phyloP scores from a whole-genome alignment of 768 basidiomycete species.

The Tephrocybe sp. region DNA sequence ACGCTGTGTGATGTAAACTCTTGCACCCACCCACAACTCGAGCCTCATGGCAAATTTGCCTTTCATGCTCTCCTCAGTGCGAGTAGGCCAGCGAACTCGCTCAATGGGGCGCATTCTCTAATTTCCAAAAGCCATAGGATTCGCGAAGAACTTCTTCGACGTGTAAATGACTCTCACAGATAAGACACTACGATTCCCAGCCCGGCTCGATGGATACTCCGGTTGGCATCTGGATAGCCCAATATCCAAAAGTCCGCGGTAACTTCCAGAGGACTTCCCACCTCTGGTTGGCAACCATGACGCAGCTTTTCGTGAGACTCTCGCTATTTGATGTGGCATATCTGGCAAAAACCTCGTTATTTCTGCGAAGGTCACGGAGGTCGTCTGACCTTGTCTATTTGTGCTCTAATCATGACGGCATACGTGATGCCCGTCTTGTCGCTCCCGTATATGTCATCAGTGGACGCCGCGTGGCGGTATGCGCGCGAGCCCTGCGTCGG shows the following conservation, averaged over 20 bases:
- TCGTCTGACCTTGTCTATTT: slow-evolving; percentile 6
- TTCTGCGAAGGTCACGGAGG: slow-evolving; percentile 14
- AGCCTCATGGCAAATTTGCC: slow-evolving; percentile 4
- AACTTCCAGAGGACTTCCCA: slow-evolving; percentile 5
- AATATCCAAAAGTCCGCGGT: not conserved
- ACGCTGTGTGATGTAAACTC: slow-evolving; percentile 3
- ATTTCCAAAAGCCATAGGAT: too few species aligned
- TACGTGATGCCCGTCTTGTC: not conserved
- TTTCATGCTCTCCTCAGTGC: not conserved
- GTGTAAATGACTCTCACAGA: not conserved
- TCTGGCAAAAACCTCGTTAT: not conserved
- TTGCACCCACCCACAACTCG: not conserved
- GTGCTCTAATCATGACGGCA: not conserved
- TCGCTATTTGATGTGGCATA: slow-evolving; percentile 2
- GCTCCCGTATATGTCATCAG: not conserved
- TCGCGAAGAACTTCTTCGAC: too few species aligned
- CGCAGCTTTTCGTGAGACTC: not conserved
- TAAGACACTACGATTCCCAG: not conserved
- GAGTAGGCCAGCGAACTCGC: too few species aligned
- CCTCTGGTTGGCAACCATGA: not conserved
- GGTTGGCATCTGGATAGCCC: not conserved
- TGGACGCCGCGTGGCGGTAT: not conserved
- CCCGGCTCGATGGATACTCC: slow-evolving; percentile 1
- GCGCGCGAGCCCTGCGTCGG: not conserved
- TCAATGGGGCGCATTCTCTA: too few species aligned